Percentiles rank a stretch among this genome's conserved stretches.
phyloP scores from a whole-genome alignment of 129 eudicot species.

The Glebionis coronaria region DNA sequence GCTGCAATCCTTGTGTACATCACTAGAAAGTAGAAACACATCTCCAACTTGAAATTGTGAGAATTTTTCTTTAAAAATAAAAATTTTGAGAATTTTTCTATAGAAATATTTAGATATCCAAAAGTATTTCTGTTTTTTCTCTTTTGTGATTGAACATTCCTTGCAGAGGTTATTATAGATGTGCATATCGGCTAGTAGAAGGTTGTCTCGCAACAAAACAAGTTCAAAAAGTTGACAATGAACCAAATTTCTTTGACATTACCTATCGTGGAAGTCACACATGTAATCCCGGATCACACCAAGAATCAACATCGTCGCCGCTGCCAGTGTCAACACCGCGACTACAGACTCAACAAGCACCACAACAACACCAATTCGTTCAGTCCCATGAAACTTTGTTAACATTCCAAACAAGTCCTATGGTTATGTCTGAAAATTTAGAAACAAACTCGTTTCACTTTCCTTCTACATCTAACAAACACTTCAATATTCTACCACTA shows the following conservation, averaged over 20 bases:
- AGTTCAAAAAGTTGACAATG: slow-evolving; percentile 57
- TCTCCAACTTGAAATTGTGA: too few relatives aligned
- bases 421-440: slow-evolving; percentile 7
- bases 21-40: too few relatives aligned
- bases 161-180: slow-evolving; percentile 80
- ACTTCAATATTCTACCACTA: neutral
- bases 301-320: neutral
- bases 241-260: slow-evolving; percentile 50
- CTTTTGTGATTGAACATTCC: neutral
- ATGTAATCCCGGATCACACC: slow-evolving; percentile 36
- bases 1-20: too few relatives aligned
- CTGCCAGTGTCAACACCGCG: slow-evolving; percentile 1
- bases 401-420: slow-evolving; percentile 30
- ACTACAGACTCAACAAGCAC: slow-evolving; percentile 15
- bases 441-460: slow-evolving; percentile 20
- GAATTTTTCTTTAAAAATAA: too few relatives aligned
- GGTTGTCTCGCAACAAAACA: slow-evolving; percentile 77
- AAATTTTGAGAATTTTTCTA: too few relatives aligned
- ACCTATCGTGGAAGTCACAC: slow-evolving; percentile 76
- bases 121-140: too few relatives aligned
- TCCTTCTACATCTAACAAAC: slow-evolving; percentile 35
- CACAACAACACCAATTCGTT: slow-evolving; percentile 18
- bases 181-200: slow-evolving; percentile 45
- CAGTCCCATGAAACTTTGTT: slow-evolving; percentile 18
- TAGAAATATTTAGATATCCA: too few relatives aligned